Percentiles rank a stretch among this genome's conserved stretches.
Conservation (phyloP, 441 rosid genomes). For the Aleurites moluccanus region DNA sequence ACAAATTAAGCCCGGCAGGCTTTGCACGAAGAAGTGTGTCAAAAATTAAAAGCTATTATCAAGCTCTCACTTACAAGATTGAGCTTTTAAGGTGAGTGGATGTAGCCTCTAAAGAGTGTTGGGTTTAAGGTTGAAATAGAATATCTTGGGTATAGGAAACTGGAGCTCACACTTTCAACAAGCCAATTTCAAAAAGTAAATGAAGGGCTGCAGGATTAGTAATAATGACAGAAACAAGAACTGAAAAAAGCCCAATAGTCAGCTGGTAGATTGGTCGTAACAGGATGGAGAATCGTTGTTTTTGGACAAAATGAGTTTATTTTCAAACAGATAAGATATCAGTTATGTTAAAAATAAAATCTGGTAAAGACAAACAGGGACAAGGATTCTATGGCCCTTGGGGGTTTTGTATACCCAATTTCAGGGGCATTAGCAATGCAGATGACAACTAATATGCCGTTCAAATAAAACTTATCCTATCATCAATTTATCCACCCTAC, state of each 20-base stretch:
- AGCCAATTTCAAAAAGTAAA: constrained; percentile 9
- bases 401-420: background rate
- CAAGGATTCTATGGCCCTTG: background rate
- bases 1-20: too few relatives aligned
- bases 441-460: background rate
- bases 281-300: background rate
- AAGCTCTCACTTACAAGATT: too few relatives aligned
- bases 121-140: background rate
- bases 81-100: background rate
- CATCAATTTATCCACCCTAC: background rate
- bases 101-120: background rate
- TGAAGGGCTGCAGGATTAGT: background rate
- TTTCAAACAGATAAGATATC: background rate
- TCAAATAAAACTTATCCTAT: constrained; percentile 5
- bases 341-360: background rate
- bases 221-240: background rate
- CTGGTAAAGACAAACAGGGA: background rate
- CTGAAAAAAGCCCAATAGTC: background rate
- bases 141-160: background rate
- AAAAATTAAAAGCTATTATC: too few relatives aligned
- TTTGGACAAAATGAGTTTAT: background rate
- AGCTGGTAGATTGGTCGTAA: background rate
- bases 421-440: constrained; percentile 1
- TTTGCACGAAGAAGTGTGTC: too few relatives aligned
- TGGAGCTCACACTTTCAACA: constrained; percentile 1